Evolutionary conservation across 2,329 filamentous ascomycete species (phyloP).

Genomic region (Ophiostoma montium): DNA sequence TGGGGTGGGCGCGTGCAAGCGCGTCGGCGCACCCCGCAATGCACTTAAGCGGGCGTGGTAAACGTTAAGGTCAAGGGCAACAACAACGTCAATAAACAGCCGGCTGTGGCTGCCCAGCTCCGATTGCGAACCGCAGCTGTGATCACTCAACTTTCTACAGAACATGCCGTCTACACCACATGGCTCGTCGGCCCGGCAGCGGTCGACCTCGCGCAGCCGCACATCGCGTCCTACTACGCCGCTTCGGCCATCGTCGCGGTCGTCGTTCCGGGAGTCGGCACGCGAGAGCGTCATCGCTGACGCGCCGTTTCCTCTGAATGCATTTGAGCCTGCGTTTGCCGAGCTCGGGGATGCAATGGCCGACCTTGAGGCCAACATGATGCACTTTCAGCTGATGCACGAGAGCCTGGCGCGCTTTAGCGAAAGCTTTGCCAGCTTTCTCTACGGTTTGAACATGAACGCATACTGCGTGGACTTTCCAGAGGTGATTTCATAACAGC

Average conservation of each 20-base stretch:
- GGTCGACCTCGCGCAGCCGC: constrained; percentile 46
- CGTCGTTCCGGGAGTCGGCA: constrained; percentile 69
- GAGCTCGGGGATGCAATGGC: constrained; percentile 90
- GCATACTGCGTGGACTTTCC: constrained; percentile 97
- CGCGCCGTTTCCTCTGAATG: constrained; percentile 56
- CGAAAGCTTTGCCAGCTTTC: constrained; percentile 88
- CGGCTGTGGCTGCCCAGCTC: neutral
- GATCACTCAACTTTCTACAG: too few species aligned
- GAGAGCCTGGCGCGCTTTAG: constrained; percentile 86
- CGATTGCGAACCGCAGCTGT: neutral
- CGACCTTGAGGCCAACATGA: constrained; percentile 91
- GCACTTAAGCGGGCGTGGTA: neutral
- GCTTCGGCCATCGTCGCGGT: constrained; percentile 76
- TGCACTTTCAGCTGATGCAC: constrained; percentile 94
- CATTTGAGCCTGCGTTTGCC: constrained; percentile 79
- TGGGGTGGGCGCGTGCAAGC: neutral
- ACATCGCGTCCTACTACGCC: constrained; percentile 79
- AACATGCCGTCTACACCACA: constrained; percentile 5
- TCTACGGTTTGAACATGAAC: constrained; percentile 98
- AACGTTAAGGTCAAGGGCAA: too few species aligned
- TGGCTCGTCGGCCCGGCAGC: constrained; percentile 17
- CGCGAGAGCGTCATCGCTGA: constrained; percentile 39
- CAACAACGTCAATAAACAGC: neutral
- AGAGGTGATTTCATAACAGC: too few species aligned
- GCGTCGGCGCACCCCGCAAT: constrained; percentile 1